phyloP scores from a whole-genome alignment of 2,329 filamentous ascomycete genomes.

The Ramichloridium luteum region DNA sequence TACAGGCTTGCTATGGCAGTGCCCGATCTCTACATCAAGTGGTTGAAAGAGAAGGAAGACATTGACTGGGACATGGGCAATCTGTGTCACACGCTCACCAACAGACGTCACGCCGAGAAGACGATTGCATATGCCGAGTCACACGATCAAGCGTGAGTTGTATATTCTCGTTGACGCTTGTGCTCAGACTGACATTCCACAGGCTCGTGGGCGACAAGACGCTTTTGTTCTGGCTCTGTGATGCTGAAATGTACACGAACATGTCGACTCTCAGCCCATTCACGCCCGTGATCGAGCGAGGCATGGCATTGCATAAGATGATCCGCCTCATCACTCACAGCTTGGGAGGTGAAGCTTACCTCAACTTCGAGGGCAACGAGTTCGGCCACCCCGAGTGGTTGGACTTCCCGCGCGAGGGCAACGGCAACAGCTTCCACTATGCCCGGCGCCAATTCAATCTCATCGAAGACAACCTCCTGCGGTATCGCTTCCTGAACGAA shows the following conservation, averaged over 20 bases:
- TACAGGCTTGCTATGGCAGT: constrained; percentile 96
- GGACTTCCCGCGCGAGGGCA: constrained; percentile 84
- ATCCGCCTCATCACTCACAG: constrained; percentile 86
- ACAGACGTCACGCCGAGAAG: constrained; percentile 90
- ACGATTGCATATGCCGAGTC: constrained; percentile 96
- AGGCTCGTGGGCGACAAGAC: constrained; percentile 94
- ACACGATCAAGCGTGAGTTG: constrained; percentile 89
- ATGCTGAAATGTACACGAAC: constrained; percentile 93
- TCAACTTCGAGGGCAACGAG: constrained; percentile 98
- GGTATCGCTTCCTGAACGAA: constrained; percentile 83
- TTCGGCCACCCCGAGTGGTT: constrained; percentile 99
- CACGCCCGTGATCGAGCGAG: constrained; percentile 78
- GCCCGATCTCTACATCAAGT: constrained; percentile 98
- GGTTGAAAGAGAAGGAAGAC: constrained; percentile 85
- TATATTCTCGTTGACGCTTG: not conserved
- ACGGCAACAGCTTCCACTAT: constrained; percentile 29
- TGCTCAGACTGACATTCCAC: constrained; percentile 11
- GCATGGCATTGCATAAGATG: constrained; percentile 92
- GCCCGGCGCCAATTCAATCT: constrained; percentile 79
- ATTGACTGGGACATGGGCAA: constrained; percentile 81
- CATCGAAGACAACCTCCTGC: constrained; percentile 69
- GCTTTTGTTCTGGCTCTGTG: constrained; percentile 95
- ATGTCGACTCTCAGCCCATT: constrained; percentile 82
- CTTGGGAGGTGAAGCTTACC: constrained; percentile 88
- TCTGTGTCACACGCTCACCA: constrained; percentile 78